Evolutionary conservation across 2,329 filamentous ascomycete genomes (phyloP), one percentile per base, ranked within the genome.

Genomic region (Furcasterigmium furcatum): DNA sequence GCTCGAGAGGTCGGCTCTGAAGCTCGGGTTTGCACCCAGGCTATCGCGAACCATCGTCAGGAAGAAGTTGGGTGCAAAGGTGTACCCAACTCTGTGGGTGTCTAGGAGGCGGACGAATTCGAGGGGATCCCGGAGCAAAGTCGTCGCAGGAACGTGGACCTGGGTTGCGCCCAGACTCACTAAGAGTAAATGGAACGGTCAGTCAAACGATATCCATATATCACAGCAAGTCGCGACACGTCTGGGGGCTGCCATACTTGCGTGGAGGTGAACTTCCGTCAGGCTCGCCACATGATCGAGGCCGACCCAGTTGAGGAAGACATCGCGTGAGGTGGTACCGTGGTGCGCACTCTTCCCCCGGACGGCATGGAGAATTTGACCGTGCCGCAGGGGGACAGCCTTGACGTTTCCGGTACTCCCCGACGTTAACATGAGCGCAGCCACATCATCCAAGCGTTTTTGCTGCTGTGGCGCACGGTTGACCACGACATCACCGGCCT

Each of bases 261-360:
- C 73, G 13, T 69, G 68, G 1, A 82, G 54, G 51, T 82, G 78
- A 14, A 74, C 69, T 43, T 82, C 73, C 2, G 65, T 60, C 4
- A 83, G 57, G 47, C 60, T 70, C 0, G 72, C 78, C 9, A 79
- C 75, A 46, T 82, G 79, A 48, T 82, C 77, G 8, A 80, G 58
- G 1, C 66, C 66, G 13, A 77, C 67, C 74, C 74, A 78, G 48
- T 71, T 74, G 4, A 78, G 53, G 30, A 72, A 67, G 66, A 52
- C 9, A 62, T 50, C 9, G 61, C 58, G 4, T 49, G 38, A 0
- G 56, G 55, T 2, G 60, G 58, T 9, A 62, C 58, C 12, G 24
- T 49, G 47, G 39, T 53, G 46, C 3, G 44, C 29, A 3, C 49
- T 44, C 52, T 79, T 79, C 18, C 70, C 71, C 2, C 43, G 8